phyloP scores from a whole-genome alignment of 2,329 filamentous ascomycete species.

The Podosphaera leucotricha region DNA sequence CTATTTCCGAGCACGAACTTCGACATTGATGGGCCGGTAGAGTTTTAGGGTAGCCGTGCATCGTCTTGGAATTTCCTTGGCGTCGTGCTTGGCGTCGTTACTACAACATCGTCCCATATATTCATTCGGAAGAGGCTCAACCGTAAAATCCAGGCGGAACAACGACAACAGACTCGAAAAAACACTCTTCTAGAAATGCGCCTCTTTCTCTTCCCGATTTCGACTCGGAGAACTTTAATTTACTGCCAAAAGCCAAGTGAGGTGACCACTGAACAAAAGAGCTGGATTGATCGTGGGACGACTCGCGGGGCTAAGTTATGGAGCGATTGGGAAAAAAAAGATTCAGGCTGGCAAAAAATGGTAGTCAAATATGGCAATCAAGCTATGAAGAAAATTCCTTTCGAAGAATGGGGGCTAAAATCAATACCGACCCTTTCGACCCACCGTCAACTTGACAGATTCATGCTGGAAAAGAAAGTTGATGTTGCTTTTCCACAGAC shows the following conservation, averaged over 20 bases:
- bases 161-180: neutral
- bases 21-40: no score
- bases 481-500: constrained; percentile 55
- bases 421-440: constrained; percentile 65
- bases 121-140: neutral
- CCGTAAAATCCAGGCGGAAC: neutral
- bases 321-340: constrained; percentile 68
- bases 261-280: constrained; percentile 28
- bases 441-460: constrained; percentile 37
- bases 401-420: constrained; percentile 95
- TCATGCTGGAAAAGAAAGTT: constrained; percentile 37
- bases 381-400: constrained; percentile 68
- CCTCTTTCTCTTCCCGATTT: constrained; percentile 81
- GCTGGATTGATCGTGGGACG: constrained; percentile 43
- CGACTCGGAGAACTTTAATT: constrained; percentile 70
- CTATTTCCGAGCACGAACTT: no score
- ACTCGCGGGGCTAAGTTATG: constrained; percentile 53
- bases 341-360: constrained; percentile 68
- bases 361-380: constrained; percentile 72
- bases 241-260: constrained; percentile 61
- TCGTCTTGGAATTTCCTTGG: no score
- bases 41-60: no score
- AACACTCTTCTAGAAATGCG: constrained; percentile 37
- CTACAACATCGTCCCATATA: neutral
- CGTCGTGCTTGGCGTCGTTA: no score